These are phyloP conservation scores for Fusarium sarcochroum DNA, from an alignment of 2,329 filamentous ascomycete species.

Conservation along the genomic window DNA sequence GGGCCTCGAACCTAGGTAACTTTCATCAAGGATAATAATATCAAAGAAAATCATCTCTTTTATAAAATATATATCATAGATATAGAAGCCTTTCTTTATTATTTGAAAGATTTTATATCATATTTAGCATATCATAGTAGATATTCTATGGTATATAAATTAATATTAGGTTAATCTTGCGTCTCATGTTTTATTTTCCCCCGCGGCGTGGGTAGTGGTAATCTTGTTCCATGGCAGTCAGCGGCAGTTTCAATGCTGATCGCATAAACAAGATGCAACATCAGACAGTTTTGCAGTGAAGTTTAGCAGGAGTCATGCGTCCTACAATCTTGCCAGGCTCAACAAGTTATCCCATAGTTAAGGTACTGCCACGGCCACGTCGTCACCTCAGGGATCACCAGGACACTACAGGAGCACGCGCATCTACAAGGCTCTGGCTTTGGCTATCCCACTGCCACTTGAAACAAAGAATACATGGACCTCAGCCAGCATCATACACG, in stretches of 20 bases:
- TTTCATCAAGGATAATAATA: no score
- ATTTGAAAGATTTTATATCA: no score
- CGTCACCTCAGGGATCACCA: conserved; percentile 17
- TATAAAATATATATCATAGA: no score
- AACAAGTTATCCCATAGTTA: conserved; percentile 1
- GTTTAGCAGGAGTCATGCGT: neutral
- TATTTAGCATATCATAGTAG: no score
- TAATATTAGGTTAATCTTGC: no score
- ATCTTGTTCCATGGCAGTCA: conserved; percentile 5
- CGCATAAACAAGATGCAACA: neutral
- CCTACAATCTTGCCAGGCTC: neutral
- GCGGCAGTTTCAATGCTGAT: conserved; percentile 2
- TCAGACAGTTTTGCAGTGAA: neutral
- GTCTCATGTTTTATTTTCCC: no score
- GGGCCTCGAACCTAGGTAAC: no score
- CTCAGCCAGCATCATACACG: neutral
- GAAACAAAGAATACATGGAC: conserved; percentile 12
- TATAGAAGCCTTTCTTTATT: no score
- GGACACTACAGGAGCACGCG: conserved; percentile 6
- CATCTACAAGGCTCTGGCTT: conserved; percentile 10
- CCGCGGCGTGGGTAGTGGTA: neutral
- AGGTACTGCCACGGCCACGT: conserved; percentile 19
- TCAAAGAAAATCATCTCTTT: no score
- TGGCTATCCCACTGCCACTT: conserved; percentile 18
- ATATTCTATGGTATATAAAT: no score